Evolutionary conservation across 192 early-diverging fungal genomes (phyloP).

Genomic region (Spinellus fusiger): DNA sequence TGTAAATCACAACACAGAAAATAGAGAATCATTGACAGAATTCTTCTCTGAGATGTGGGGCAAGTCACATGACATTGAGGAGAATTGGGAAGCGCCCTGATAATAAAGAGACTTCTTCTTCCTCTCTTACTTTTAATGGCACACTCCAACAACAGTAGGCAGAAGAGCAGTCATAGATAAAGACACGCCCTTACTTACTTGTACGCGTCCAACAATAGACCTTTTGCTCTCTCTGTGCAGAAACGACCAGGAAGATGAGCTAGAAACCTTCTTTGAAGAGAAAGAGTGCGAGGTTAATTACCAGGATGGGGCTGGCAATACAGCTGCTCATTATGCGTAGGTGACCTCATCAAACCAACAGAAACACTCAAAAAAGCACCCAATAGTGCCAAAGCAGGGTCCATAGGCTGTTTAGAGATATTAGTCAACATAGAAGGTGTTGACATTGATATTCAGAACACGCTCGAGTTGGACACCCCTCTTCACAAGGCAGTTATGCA

Average conservation of each 20-base stretch:
- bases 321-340: constrained; percentile 67
- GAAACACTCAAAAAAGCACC: too few species aligned
- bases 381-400: constrained; percentile 49
- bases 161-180: too few species aligned
- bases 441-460: constrained; percentile 52
- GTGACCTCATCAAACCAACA: constrained; percentile 10
- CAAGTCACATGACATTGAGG: too few species aligned
- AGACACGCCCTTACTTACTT: too few species aligned
- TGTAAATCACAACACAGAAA: too few species aligned
- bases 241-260: constrained; percentile 60
- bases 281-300: constrained; percentile 52
- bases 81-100: too few species aligned
- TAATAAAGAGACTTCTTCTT: too few species aligned
- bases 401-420: constrained; percentile 54
- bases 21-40: too few species aligned
- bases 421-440: constrained; percentile 50
- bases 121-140: too few species aligned
- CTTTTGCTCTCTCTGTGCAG: constrained; percentile 64
- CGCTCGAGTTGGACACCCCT: constrained; percentile 53
- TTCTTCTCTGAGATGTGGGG: too few species aligned
- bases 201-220: constrained; percentile 42
- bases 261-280: constrained; percentile 51
- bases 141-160: too few species aligned
- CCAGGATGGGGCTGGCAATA: constrained; percentile 57
- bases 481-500: constrained; percentile 63